Conservation (phyloP, 108 stramenopile genomes). For the Aurantiochytrium sp. region DNA sequence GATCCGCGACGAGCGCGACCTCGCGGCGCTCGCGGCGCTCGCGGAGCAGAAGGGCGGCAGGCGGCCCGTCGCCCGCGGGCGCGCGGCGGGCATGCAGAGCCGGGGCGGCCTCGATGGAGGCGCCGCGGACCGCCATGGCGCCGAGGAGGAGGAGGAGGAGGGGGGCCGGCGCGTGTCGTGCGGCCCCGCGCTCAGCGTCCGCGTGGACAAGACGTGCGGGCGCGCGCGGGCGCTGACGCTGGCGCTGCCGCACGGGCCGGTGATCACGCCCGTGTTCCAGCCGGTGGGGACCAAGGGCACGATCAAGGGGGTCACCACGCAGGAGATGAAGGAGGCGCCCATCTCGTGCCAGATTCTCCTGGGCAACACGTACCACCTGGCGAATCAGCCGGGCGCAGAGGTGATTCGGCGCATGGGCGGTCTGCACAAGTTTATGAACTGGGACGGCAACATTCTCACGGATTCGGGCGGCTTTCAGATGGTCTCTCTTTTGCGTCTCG, state of each 20-base stretch:
- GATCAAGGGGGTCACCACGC: constrained; percentile 72
- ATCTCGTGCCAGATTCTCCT: constrained; percentile 70
- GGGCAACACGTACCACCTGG: constrained; percentile 95
- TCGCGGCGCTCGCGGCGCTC: too few species aligned
- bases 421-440: constrained; percentile 82
- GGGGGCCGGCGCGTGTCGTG: background rate
- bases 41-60: too few species aligned
- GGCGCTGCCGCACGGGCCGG: constrained; percentile 58
- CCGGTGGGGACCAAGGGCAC: constrained; percentile 98
- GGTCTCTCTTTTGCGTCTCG: constrained; percentile 82
- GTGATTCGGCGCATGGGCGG: constrained; percentile 59
- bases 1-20: too few species aligned
- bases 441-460: constrained; percentile 67
- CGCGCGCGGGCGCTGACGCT: constrained; percentile 35
- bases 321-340: constrained; percentile 56
- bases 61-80: too few species aligned
- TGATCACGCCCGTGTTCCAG: constrained; percentile 92
- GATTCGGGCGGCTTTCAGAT: constrained; percentile 98
- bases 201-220: constrained; percentile 52
- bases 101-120: too few species aligned
- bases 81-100: too few species aligned
- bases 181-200: constrained; percentile 13
- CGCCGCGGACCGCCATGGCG: too few species aligned
- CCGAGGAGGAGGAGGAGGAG: too few species aligned
- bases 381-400: constrained; percentile 73